Percentiles rank a stretch among this genome's conserved stretches.
phyloP scores from a whole-genome alignment of 345 rosid genomes.

The Acer yangbiense region DNA sequence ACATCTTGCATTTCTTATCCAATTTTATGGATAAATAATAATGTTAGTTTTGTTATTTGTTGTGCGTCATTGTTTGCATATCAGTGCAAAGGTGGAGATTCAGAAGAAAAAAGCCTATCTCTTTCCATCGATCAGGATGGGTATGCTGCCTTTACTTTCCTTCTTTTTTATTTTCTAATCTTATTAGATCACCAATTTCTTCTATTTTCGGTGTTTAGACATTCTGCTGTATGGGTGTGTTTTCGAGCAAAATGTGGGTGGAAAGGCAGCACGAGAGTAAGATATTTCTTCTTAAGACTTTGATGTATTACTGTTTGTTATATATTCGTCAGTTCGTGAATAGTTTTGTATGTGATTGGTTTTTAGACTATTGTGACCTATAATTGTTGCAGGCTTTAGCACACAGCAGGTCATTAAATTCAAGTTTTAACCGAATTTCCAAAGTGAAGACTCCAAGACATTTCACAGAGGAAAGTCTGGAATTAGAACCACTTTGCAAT shows the following conservation, averaged over 20 bases:
- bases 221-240: constrained; percentile 75
- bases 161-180: constrained; percentile 16
- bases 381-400: constrained; percentile 49
- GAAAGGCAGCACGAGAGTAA: constrained; percentile 63
- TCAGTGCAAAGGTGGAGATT: constrained; percentile 75
- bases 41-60: constrained; percentile 4
- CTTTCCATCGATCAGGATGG: constrained; percentile 55
- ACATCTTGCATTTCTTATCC: not conserved
- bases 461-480: constrained; percentile 60
- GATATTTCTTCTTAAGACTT: constrained; percentile 18
- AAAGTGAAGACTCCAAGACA: constrained; percentile 47
- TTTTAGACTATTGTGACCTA: not conserved
- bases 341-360: not conserved
- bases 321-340: not conserved
- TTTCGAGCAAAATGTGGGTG: constrained; percentile 84
- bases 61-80: constrained; percentile 28
- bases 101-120: constrained; percentile 64
- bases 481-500: constrained; percentile 67
- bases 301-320: not conserved
- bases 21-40: not conserved
- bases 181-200: constrained; percentile 14
- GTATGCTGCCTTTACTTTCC: constrained; percentile 41
- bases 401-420: constrained; percentile 35
- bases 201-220: constrained; percentile 38
- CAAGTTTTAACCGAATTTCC: constrained; percentile 24